Base-by-base conservation (phyloP, 2,329 filamentous ascomycete species). In the Colletotrichum zoysiae region DNA sequence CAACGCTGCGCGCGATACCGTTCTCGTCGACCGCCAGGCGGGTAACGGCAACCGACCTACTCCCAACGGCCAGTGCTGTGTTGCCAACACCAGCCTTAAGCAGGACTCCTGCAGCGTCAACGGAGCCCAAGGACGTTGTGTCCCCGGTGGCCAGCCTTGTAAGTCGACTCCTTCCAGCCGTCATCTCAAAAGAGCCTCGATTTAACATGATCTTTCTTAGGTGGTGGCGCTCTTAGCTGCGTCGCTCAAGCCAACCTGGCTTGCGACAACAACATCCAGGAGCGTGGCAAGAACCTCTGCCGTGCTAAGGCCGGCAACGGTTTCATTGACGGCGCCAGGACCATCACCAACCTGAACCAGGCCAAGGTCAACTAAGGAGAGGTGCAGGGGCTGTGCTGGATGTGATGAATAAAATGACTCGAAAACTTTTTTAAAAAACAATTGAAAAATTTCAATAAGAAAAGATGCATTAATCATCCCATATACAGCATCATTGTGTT, bases 141-240 rank as follows among this genome's bases (percentile, higher is more conserved):
- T 81, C 2, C 78, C 80, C 40, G 77, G 72, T 26, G 77, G 76
- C 9, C 77, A 79, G 23, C 78, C 73, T 51, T 81, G 80, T 81
- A 72, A 73, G 79, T 51, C 75, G 56, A 26, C 26, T 26, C 3
- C 33, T 5, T 38, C 4, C 4, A 18, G 1, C n/a, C 2, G 38
- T 40, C 11, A 12, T 51, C 48, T 51, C 12, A 18, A 16, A 11
- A 1, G 12, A 3, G 23, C 4, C 9, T 26, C n/a, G 2, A 30
- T 26, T 26, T 26, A 30, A 51, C n/a, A 3, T 1, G 9, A 23
- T 51, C 48, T 3, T 23, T 55, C 26, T 23, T 55, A 77, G 78
- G 78, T 48, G 77, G 77, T n/a, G 59, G 67, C 11, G 35, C 59
- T 12, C 73, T 79, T 30, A 79, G 76, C 48, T 79, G 78, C 61